Evolutionary conservation across 2,329 filamentous ascomycete genomes (phyloP).

Genomic region (Penicillium sp.): DNA sequence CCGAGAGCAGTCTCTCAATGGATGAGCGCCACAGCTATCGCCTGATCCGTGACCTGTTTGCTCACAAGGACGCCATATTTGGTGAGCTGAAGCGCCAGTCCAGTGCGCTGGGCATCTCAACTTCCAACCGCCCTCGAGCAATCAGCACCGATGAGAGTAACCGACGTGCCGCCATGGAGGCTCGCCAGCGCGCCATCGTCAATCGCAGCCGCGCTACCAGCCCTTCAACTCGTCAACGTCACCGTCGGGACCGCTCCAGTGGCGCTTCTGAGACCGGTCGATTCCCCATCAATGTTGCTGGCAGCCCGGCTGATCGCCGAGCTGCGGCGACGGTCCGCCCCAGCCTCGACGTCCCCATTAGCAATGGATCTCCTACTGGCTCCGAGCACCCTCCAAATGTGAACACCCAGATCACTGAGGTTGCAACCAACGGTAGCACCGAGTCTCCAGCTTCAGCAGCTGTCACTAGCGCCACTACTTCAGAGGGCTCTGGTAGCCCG

Average conservation of each 20-base stretch:
- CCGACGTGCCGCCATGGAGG: constrained; percentile 89
- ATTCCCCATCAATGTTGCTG: constrained; percentile 75
- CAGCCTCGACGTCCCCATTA: constrained; percentile 79
- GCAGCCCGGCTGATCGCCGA: constrained; percentile 54
- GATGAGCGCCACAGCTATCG: constrained; percentile 92
- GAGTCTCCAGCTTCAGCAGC: constrained; percentile 28
- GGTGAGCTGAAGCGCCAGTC: constrained; percentile 82
- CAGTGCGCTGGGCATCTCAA: constrained; percentile 46
- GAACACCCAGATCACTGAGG: constrained; percentile 28
- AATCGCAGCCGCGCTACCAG: constrained; percentile 72
- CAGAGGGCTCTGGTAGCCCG: constrained; percentile 29
- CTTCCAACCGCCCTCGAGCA: constrained; percentile 69
- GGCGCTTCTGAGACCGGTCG: constrained; percentile 70
- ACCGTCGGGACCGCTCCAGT: constrained; percentile 78
- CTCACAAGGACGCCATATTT: constrained; percentile 93
- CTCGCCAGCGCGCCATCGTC: constrained; percentile 76
- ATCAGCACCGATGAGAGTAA: constrained; percentile 96
- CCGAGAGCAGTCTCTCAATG: constrained; percentile 87
- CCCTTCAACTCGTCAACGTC: constrained; percentile 56
- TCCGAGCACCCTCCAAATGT: constrained; percentile 32
- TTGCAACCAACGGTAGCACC: constrained; percentile 45
- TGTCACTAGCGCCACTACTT: constrained; percentile 22
- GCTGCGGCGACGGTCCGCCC: constrained; percentile 49
- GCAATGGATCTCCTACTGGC: constrained; percentile 47
- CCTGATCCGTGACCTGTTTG: constrained; percentile 85